Percentiles rank a stretch among this genome's conserved stretches.
Evolutionary conservation across 108 stramenopile species (phyloP).

Genomic region (Conticribra weissflogii): DNA sequence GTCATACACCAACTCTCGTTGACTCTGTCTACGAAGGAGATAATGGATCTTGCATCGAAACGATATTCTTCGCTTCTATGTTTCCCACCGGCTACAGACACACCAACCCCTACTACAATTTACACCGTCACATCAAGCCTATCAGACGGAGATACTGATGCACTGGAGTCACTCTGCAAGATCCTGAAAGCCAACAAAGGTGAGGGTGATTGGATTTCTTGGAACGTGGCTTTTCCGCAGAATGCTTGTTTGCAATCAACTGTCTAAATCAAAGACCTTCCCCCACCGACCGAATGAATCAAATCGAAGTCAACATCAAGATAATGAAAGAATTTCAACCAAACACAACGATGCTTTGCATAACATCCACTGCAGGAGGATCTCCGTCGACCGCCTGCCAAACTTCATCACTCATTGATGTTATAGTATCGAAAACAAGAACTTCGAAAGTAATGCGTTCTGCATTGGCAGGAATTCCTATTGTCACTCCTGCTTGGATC

Average conservation of each 20-base stretch:
- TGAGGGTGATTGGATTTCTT: constrained; percentile 16
- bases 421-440: constrained; percentile 50
- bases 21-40: constrained; percentile 33
- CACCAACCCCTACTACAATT: constrained; percentile 14
- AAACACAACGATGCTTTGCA: constrained; percentile 67
- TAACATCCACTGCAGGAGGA: constrained; percentile 49
- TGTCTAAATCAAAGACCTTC: background rate
- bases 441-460: constrained; percentile 84
- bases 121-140: constrained; percentile 60
- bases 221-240: background rate
- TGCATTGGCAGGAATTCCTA: constrained; percentile 71
- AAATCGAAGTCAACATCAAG: constrained; percentile 67
- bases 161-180: constrained; percentile 47
- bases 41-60: constrained; percentile 27
- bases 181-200: constrained; percentile 51
- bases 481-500: constrained; percentile 76
- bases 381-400: constrained; percentile 4
- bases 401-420: constrained; percentile 18
- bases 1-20: constrained; percentile 8
- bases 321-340: constrained; percentile 55
- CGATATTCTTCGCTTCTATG: constrained; percentile 46
- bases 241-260: background rate
- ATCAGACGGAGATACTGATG: constrained; percentile 52
- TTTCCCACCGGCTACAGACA: background rate
- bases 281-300: background rate